Base-by-base conservation (phyloP, 139 green algal species). In the Chlorella sp. region DNA sequence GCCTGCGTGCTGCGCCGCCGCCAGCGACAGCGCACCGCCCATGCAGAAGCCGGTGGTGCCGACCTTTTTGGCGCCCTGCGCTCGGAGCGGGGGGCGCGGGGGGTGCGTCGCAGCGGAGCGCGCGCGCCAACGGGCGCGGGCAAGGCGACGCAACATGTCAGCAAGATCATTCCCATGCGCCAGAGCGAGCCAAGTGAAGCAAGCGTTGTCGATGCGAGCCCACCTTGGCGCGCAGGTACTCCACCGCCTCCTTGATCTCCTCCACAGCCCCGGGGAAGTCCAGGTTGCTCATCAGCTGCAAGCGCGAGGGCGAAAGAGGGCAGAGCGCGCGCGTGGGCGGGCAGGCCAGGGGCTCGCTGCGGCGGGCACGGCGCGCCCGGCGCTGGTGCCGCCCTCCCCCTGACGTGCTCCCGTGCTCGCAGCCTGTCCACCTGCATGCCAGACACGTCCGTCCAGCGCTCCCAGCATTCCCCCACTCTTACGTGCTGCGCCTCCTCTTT, bases 11-110 rank as follows among this genome's bases (percentile, higher is more conserved):
- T 93, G 80, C 0, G 86, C 84, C 3, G 84, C 86, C 1, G 83
- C 75, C 38, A 94, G 84, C 1, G 67, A 79, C 23, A 95, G 77
- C 1, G 89, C 86, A 21, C 90, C 90, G 42, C 90, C 90, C 88
- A 93, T 94, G 80, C 88, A 94, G 80, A 93, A 93, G 12, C 90
- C 90, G 27, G 86, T 82, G 33, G 75, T 76, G 43, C 84, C 87
- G 1, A 93, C 89, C 79, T 88, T 83, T 31, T 1, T 35, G 23
- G 46, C 40, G n/a, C n/a, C n/a, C n/a, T n/a, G n/a, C n/a, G n/a
- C n/a, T n/a, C n/a, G n/a, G n/a, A 71, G 64, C 7, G 27, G n/a
- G 41, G 64, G 7, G 1, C 11, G 27, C 21, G 67, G 40, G 40
- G 35, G 29, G 38, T 50, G 61, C 55, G 35, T 3, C 25, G 25